These are phyloP conservation scores for Aspergillus fructus DNA, from an alignment of 2,329 filamentous ascomycete genomes.

Conservation along the genomic window DNA sequence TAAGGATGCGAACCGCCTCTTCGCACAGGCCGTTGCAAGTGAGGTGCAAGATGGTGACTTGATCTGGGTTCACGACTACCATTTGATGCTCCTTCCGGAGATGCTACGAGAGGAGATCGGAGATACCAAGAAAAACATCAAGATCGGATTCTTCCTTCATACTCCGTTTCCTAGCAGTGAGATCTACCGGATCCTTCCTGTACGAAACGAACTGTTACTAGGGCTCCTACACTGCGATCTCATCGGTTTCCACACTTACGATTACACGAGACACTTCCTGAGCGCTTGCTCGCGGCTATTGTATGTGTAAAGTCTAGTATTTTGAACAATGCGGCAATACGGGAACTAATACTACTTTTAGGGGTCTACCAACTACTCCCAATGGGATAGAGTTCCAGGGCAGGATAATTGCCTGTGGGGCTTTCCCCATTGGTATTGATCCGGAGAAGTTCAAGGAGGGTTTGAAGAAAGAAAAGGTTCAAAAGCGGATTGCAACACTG, in stretches of 20 bases:
- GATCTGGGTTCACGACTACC: slow-evolving; percentile 98
- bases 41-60: slow-evolving; percentile 91
- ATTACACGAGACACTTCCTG: slow-evolving; percentile 96
- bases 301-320: slow-evolving; percentile 45
- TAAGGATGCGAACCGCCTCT: slow-evolving; percentile 86
- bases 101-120: slow-evolving; percentile 93
- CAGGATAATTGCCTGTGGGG: slow-evolving; percentile 85
- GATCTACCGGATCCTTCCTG: slow-evolving; percentile 93
- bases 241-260: slow-evolving; percentile 97
- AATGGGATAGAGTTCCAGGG: slow-evolving; percentile 91
- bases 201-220: slow-evolving; percentile 81
- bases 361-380: slow-evolving; percentile 68
- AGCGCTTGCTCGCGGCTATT: slow-evolving; percentile 95
- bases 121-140: slow-evolving; percentile 79
- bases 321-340: not conserved
- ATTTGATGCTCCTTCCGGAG: slow-evolving; percentile 92
- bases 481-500: slow-evolving; percentile 80
- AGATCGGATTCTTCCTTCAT: slow-evolving; percentile 97
- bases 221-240: slow-evolving; percentile 91
- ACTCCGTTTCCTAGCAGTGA: slow-evolving; percentile 96
- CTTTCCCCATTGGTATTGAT: slow-evolving; percentile 97
- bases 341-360: slow-evolving; percentile 23
- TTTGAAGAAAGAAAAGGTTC: slow-evolving; percentile 78
- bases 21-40: slow-evolving; percentile 81
- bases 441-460: slow-evolving; percentile 94